Conservation (phyloP, 192 early-diverging fungal genomes). For the Entrophospora sp. region DNA sequence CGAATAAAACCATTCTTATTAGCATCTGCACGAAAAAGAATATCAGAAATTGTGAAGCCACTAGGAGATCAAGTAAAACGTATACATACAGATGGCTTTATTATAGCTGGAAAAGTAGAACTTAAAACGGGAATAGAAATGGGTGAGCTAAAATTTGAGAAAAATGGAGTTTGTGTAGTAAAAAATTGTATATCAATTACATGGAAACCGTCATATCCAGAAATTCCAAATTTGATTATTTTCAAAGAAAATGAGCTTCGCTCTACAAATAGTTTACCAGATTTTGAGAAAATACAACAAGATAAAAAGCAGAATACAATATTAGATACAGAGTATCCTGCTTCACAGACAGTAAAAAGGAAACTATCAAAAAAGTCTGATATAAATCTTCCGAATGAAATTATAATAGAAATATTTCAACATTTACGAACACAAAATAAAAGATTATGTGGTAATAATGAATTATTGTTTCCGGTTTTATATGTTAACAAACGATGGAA, state of each 20-base stretch:
- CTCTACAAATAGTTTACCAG: background rate
- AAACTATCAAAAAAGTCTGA: background rate
- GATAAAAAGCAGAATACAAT: background rate
- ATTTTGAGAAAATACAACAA: too few relatives aligned
- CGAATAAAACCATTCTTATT: background rate
- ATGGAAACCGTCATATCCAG: background rate
- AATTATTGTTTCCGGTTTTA: background rate
- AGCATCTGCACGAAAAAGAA: background rate
- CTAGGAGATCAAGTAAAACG: background rate
- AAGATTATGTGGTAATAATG: background rate
- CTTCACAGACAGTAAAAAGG: background rate
- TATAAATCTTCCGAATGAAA: background rate
- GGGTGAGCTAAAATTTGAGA: background rate
- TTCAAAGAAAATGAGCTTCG: too few relatives aligned
- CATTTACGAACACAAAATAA: background rate
- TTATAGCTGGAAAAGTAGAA: background rate
- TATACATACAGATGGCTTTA: background rate
- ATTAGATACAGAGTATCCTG: background rate
- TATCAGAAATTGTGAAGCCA: background rate
- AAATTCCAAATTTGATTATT: background rate
- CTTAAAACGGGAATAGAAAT: background rate
- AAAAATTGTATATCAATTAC: background rate
- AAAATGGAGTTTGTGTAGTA: background rate
- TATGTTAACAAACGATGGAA: background rate
- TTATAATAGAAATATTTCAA: background rate